Evolutionary conservation across 2,329 filamentous ascomycete genomes (phyloP), one percentile per base, ranked within the genome.

Genomic region (Penicillium rolfsii): DNA sequence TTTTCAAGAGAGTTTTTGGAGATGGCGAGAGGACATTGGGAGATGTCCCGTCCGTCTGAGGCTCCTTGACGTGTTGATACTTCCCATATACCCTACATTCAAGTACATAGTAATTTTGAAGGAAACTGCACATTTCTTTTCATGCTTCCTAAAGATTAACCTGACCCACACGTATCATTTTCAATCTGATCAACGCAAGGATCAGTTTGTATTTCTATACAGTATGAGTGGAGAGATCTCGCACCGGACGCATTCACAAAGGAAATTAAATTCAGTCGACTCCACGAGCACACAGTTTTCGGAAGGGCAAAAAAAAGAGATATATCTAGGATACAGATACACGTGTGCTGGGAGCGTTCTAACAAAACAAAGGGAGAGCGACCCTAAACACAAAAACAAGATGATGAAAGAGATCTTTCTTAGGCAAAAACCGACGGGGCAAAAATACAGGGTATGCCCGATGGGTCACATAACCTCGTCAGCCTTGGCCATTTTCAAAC

Each of bases 21-120:
- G 91, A 98, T 72, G 95, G 95, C 0, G 94, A 98, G 81, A 85
- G 86, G 67, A 87, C 85, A 0, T 71, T 81, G 22, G 68, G 67
- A 40, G 64, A 72, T 65, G 65, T 58, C 19, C 50, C 40, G 22
- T 52, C 45, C 40, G 50, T 40, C 24, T 40, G 11, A 43, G 40
- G 14, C 48, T 57, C 35, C 43, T 59, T 43, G 9, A 52, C 19
- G 11, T 28, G 1, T 58, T 33, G 12, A 52, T 52, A 40, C 35
- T 22, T 11, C 8, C 40, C 19, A 36, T 33, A 19, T 19, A 52
- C 36, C 14, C 35, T 53, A 53, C 22, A 53, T 53, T 24, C 45
- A 26, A 26, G 14, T 50, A 35, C 12, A 19, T 33, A 4, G 22
- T 46, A 46, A 28, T 16, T 46, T 22, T 26, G 1, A 24, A 46